Evolutionary conservation across 192 early-diverging fungal genomes (phyloP), one percentile per base, ranked within the genome.

Genomic region (Gamsiella multidivaricata): DNA sequence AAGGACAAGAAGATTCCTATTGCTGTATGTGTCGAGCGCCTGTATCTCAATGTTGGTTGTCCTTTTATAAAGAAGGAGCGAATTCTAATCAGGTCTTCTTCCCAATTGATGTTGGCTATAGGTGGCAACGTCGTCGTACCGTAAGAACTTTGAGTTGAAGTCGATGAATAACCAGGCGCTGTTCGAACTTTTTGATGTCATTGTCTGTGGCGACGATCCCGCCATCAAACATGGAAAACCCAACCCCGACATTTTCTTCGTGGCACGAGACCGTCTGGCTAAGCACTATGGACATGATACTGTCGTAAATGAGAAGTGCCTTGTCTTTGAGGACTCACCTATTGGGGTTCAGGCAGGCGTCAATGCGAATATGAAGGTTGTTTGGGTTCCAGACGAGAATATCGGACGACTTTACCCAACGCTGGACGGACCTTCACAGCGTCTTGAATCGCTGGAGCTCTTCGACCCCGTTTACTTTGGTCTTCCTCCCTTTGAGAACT

Each of bases 271-370:
- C 37, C 74, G 74, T 22, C 52, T 78, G 22, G 60, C 59, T 18
- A 32, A 63, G 37, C 65, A 78, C 26, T 71, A 70, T 70, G 68
- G 62, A 62, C 76, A 70, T 14, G 33, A 50, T 18, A 34, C 54
- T 12, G 72, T 62, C 51, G 92, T 17, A 88, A 92, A 37, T 75
- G 80, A 83, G 5, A 83, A 89, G 8, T 92, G 92, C 60, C 84
- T 98, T 39, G 95, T 98, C 26, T 98, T 98, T 90, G 97, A 98
- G 79, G 96, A 98, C 61, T 90, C 95, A 3, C 70, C 83, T 20
- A 87, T 88, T 58, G 97, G 97, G 17, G 89, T 97, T 3, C 58
- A 92, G 63, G 95, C 95, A 2, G 97, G 89, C 6, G 80, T 88
- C 18, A 88, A 86, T 67, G 97, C 97, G 2, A 81, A 81, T 1